These are phyloP conservation scores for Austroboletus niveus DNA, from an alignment of 1,284 basidiomycete species.

Conservation along the genomic window DNA sequence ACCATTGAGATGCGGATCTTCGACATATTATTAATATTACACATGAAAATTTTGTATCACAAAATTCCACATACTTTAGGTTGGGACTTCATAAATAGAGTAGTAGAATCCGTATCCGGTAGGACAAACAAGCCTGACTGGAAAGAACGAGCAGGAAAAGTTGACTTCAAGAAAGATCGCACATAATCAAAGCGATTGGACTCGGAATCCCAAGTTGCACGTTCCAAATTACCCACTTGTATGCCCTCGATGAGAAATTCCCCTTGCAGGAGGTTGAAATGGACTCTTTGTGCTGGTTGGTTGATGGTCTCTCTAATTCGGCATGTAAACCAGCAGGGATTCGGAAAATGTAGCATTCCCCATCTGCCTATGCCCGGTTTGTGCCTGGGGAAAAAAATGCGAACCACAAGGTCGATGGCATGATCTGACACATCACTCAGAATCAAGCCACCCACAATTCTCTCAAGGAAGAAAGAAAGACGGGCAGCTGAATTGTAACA, in stretches of 20 bases:
- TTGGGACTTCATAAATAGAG: slow-evolving; percentile 4
- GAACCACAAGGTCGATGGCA: slow-evolving; percentile 35
- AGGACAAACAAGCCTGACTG: neutral
- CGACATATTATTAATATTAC: too few species aligned
- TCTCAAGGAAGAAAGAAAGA: slow-evolving; percentile 29
- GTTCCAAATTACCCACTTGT: slow-evolving; percentile 35
- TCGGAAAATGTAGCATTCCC: neutral
- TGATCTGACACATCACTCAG: neutral
- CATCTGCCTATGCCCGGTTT: neutral
- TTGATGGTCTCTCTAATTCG: neutral
- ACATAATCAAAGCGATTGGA: too few species aligned
- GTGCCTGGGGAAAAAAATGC: slow-evolving; percentile 29
- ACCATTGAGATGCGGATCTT: too few species aligned
- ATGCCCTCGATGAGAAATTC: slow-evolving; percentile 20
- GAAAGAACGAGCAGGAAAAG: neutral
- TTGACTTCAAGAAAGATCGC: neutral
- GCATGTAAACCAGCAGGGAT: neutral
- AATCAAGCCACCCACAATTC: slow-evolving; percentile 10
- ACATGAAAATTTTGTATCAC: neutral
- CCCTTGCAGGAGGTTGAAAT: neutral
- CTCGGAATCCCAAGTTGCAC: neutral
- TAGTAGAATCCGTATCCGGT: neutral
- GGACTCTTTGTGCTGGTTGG: neutral
- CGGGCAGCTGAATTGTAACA: slow-evolving; percentile 10
- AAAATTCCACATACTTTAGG: neutral